These are phyloP conservation scores for Bocquillonia castaneifolia DNA, from an alignment of 441 rosid species.

Conservation along the genomic window DNA sequence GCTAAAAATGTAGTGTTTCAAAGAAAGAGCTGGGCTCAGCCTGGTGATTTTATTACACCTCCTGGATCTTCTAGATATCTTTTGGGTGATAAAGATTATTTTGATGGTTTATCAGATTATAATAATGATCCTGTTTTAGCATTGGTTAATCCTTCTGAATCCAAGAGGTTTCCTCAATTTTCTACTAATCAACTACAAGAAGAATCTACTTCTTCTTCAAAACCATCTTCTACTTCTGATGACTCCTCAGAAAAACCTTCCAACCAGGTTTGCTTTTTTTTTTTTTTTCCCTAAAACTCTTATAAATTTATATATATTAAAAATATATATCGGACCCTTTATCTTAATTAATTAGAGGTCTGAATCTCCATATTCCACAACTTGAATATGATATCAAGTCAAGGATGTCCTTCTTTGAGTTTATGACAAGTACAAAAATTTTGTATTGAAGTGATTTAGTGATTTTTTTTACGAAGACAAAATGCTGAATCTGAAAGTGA, in stretches of 20 bases:
- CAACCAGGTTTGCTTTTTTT: conserved; percentile 39
- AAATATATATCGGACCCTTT: too few relatives aligned
- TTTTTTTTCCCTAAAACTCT: too few relatives aligned
- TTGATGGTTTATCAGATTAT: conserved; percentile 48
- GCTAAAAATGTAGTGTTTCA: background rate
- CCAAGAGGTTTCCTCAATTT: conserved; percentile 24
- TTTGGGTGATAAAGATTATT: conserved; percentile 35
- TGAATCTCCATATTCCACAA: too few relatives aligned
- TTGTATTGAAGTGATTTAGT: too few relatives aligned
- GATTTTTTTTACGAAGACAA: too few relatives aligned
- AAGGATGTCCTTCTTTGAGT: too few relatives aligned
- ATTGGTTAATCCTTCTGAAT: conserved; percentile 34
- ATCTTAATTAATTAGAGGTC: too few relatives aligned
- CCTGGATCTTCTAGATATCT: conserved; percentile 74
- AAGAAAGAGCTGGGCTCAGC: conserved; percentile 31
- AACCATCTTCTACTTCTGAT: conserved; percentile 34
- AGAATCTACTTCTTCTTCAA: conserved; percentile 34
- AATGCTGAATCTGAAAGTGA: too few relatives aligned
- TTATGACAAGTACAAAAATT: too few relatives aligned
- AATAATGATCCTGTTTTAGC: conserved; percentile 46
- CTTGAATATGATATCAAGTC: too few relatives aligned
- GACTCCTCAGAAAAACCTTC: conserved; percentile 26
- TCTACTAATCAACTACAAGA: conserved; percentile 34
- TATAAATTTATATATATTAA: too few relatives aligned
- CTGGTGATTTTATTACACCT: conserved; percentile 51